phyloP scores from a whole-genome alignment of 768 basidiomycete species.

The Russula griseocarnosa region DNA sequence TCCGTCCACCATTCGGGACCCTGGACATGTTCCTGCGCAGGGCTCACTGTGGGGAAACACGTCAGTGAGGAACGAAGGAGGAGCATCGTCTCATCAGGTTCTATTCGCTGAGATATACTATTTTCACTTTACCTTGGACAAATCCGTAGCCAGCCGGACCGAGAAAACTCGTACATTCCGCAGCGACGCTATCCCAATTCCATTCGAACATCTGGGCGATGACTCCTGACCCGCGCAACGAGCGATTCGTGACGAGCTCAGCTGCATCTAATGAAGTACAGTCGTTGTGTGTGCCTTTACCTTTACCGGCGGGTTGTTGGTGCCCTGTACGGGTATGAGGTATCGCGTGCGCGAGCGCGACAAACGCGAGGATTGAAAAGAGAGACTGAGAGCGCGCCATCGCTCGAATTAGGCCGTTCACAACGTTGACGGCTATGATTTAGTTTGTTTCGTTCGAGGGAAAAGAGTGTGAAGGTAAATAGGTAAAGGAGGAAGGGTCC shows the following conservation, averaged over 20 bases:
- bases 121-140: constrained; percentile 50
- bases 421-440: not conserved
- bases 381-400: constrained; percentile 8
- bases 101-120: too few relatives aligned
- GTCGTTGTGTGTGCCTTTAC: not conserved
- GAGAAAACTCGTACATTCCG: constrained; percentile 61
- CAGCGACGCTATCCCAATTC: constrained; percentile 50
- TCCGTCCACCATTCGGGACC: constrained; percentile 73
- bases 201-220: constrained; percentile 73
- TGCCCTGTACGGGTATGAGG: not conserved
- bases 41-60: constrained; percentile 37
- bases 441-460: not conserved
- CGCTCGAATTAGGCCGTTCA: too few relatives aligned
- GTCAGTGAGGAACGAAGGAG: not conserved
- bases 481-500: not conserved
- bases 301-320: not conserved
- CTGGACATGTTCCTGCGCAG: constrained; percentile 53
- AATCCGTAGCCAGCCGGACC: constrained; percentile 62
- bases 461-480: not conserved
- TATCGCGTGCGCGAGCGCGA: not conserved
- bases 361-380: not conserved
- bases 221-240: constrained; percentile 35
- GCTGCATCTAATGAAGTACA: not conserved
- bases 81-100: too few relatives aligned
- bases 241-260: not conserved